Base-by-base conservation (phyloP, 768 basidiomycete species). In the Lactarius hengduanensis region DNA sequence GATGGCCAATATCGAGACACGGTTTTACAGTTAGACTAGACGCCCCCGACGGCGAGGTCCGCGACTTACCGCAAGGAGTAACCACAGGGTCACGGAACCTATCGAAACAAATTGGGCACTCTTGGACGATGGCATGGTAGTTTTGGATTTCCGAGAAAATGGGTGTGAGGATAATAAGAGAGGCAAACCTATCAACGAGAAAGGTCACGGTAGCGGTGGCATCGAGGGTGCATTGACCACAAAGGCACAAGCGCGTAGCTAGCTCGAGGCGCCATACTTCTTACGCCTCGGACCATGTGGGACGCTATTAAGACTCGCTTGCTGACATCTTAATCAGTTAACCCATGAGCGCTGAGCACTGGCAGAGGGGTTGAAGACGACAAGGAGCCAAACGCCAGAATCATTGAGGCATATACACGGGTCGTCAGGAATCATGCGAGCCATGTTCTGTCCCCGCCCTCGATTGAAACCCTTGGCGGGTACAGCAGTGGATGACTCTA, bases 101-200 rank as follows among this genome's bases (percentile, higher is more conserved):
- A 13, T 69, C 70, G 16, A 66, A 41, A 58, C 70, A 70, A 30
- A 70, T 63, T 2, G 64, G 59, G 47, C 70, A 70, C 16, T 65
- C 56, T 32, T 13, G 40, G 26, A 30, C 15, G 26, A 43, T 34
- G n/a, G n/a, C 55, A 53, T 57, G 26, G 8, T n/a, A 10, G n/a
- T 0, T 9, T 34, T 38, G 36, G 36, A 45, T 8, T n/a, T 13
- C 26, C 26, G 26, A 20, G 8, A 10, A 34, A 41, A 20, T 8
- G 15, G 16, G n/a, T n/a, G 20, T 26, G 28, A 7, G 28, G 15
- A 58, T 26, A 40, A 36, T 56, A 56, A 32, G 11, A 26, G 47
- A 50, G 22, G 1, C 47, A 1, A 22, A 11, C n/a, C 22, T 50
- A 50, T 50, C 13, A 50, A 50, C 10, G 47, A 50, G 47, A 0